Conservation (phyloP, 2,329 filamentous ascomycete genomes). For the Lasiodiplodia sp. region DNA sequence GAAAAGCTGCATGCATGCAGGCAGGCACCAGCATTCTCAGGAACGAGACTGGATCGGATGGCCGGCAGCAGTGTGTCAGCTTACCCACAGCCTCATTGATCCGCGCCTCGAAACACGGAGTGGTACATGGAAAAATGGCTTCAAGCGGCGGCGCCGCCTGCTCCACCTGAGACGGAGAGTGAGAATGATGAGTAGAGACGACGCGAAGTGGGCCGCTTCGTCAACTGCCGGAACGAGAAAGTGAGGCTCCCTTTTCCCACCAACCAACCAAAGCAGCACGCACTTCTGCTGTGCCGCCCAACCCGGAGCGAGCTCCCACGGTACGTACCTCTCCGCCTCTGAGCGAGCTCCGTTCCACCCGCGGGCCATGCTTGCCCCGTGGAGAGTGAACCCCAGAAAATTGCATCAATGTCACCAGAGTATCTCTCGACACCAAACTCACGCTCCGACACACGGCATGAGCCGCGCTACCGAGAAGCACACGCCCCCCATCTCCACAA, state of each 20-base stretch:
- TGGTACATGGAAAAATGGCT: not conserved
- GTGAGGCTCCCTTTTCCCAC: constrained; percentile 12
- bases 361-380: constrained; percentile 3
- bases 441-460: not conserved
- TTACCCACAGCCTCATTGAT: not conserved
- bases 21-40: not conserved
- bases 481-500: not conserved
- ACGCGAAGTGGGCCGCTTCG: not conserved
- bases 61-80: not conserved
- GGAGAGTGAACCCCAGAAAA: constrained; percentile 4
- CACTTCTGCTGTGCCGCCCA: constrained; percentile 2
- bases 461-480: constrained; percentile 1
- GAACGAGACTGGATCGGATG: not conserved
- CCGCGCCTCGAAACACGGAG: constrained; percentile 1
- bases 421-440: not conserved
- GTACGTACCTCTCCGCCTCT: constrained; percentile 14
- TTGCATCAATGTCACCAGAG: constrained; percentile 19
- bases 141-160: not conserved
- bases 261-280: constrained; percentile 1
- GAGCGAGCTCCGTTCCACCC: not conserved
- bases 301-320: not conserved
- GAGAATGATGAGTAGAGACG: too few relatives aligned
- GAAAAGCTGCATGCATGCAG: not conserved
- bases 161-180: not conserved
- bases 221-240: constrained; percentile 9